Evolutionary conservation across 1,139 yeast species (phyloP).

Genomic region (Pichia norvegensis): DNA sequence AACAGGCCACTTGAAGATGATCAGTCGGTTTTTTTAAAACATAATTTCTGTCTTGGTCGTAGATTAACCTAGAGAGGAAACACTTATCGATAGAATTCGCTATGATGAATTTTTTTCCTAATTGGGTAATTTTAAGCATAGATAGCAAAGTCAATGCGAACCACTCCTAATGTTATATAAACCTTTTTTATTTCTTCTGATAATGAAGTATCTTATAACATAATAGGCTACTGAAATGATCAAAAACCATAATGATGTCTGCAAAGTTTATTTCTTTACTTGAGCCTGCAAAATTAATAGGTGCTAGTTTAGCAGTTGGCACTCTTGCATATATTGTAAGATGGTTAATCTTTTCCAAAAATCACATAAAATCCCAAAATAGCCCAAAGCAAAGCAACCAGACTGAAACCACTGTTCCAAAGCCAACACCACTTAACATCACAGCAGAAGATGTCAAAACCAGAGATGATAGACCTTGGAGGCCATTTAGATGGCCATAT

Average conservation of each 20-base stretch:
- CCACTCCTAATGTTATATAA: constrained; percentile 1
- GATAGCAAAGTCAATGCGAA: background rate
- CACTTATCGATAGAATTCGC: background rate
- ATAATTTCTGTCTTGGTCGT: background rate
- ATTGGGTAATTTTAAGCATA: constrained; percentile 16
- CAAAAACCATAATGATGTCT: background rate
- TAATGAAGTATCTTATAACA: no score
- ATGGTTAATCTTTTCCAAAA: background rate
- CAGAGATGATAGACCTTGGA: constrained; percentile 72
- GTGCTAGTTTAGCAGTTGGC: background rate
- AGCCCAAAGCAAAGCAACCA: background rate
- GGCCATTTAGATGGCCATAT: constrained; percentile 75
- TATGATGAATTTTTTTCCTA: constrained; percentile 13
- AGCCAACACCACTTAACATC: constrained; percentile 53
- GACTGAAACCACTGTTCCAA: constrained; percentile 33
- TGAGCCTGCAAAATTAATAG: background rate
- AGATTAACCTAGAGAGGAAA: background rate
- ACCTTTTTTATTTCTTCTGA: background rate
- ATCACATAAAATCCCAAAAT: background rate
- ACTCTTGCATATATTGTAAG: background rate
- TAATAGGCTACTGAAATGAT: no score
- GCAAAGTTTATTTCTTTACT: no score
- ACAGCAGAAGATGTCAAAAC: constrained; percentile 60
- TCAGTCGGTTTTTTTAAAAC: no score
- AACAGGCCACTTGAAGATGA: background rate